Evolutionary conservation across 225 moss, liverwort and hornwort genomes (phyloP), one percentile per base, ranked within the genome.

Genomic region (Antitrichia curtipendula): DNA sequence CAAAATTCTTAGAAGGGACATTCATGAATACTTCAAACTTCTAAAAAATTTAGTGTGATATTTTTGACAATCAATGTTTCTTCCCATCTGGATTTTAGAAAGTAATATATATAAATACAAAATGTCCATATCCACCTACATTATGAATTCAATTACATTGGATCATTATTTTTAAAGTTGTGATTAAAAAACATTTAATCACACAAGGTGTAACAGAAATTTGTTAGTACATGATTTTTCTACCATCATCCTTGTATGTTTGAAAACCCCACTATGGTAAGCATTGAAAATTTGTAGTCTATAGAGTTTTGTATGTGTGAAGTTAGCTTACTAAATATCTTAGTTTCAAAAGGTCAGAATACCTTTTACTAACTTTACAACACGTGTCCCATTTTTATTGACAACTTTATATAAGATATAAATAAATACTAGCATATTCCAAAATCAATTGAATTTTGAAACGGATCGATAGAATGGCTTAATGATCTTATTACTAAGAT

Each of bases 301-400:
- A 34, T 36, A 7, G 12, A 12, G 1, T 7, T 34, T 3, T 13
- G 2, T 52, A 54, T n/a, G 4, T n/a, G 1, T 77, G 6, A 25
- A 54, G 7, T n/a, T n/a, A 19, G 32, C 12, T 49, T 4, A 32
- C 4, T 49, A 12, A 74, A 32, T 49, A 16, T 4, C 16, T 7
- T 25, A 25, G 10, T 25, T 77, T 54, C 4, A 31, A n/a, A 77
- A 53, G 6, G 6, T 9, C 9, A 24, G 16, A 53, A 52, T 24
- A 53, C 6, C 23, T 21, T 53, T 15, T 24, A 36, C 0, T 15
- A 0, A 21, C 13, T 34, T 32, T 12, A 34, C 2, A 7, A 4
- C 2, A 31, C 18, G 17, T 29, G 3, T 52, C 54, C 16, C 15
- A 54, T 38, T 36, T 17, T 78, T 12, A 40, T 38, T 40, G 27